Evolutionary conservation across 2,329 filamentous ascomycete genomes (phyloP), one percentile per base, ranked within the genome.

Genomic region (Fusarium tupiense): DNA sequence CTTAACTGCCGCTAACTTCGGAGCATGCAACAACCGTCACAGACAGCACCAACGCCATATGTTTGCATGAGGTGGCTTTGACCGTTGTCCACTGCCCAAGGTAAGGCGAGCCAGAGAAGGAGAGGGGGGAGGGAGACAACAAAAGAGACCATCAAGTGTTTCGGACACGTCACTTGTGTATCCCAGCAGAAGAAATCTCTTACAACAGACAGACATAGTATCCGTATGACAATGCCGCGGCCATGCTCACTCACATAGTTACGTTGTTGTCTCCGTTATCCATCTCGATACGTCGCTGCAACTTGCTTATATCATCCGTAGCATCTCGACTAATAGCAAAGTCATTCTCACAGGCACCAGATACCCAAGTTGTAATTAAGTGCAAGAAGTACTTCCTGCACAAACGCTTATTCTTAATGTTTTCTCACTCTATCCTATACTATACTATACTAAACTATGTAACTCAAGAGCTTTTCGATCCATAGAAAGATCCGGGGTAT

Each of bases 11-110:
- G 69, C 67, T 74, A 61, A 71, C 49, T 56, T 67, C 53, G 49
- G 41, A 62, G 47, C 41, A 74, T 74, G 72, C 72, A 72, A 58
- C 60, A 59, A 26, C 61, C 67, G 37, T 74, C 71, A 74, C 71
- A 74, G 68, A 72, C 62, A 74, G 59, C 66, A 52, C 69, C 57
- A 66, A 52, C 69, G 33, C 59, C 70, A 61, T 67, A 38, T 40
- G n/a, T 66, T 49, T 71, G 71, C 71, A 73, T 74, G 59, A 64
- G 44, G 33, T 54, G 60, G 43, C 61, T 70, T 57, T 44, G 44
- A 37, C 37, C 47, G 57, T 50, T 33, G 44, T 41, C 52, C 54
- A 67, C 61, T 50, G 24, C 44, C 26, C 52, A 24, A 47, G 47
- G 29, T 49, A 31, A 71, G 47, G 58, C 63, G 52, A 58, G 20